Base-by-base conservation (phyloP, 2,329 filamentous ascomycete genomes). In the Xylariaceae sp. region DNA sequence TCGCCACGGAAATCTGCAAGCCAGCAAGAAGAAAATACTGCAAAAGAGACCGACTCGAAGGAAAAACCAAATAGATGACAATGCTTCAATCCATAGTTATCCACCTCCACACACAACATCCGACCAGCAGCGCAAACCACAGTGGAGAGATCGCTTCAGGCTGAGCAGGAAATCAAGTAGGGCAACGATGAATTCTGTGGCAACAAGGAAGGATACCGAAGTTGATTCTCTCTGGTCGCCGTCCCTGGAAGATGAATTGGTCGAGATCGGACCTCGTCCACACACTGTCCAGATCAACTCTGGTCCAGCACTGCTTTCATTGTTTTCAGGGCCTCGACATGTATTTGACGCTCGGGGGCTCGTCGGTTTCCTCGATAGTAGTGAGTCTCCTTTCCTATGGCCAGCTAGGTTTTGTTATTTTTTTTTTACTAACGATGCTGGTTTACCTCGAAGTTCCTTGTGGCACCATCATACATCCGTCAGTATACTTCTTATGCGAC, bases 181-280 rank as follows among this genome's bases (percentile, higher is more conserved):
- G 74, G 73, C 37, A 68, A 74, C 39, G 70, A 72, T 58, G 75
- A 76, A 59, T 68, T 69, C 65, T 76, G 75, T 75, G 74, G 75
- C 35, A 72, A 70, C 50, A 64, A 73, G 53, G 69, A 75, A 30
- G 26, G 51, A 60, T 23, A 24, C 33, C 6, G 63, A 64, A 57
- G 53, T 64, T 30, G 63, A 64, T 46, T 58, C 55, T 24, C 52
- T 60, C 7, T 50, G 42, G 39, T 37, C 50, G 16, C 44, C 58
- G 7, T 51, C 51, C 4, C 2, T 49, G 13, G 40, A 50, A 23
- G 47, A 48, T 7, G 58, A 59, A 20, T 16, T 48, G 8, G 33
- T 55, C 11, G 59, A 61, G 29, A 32, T 52, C 11, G 58, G 49
- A 6, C 55, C 60, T 21, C 58, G 58, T 4, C 58, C 60, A n/a